Conservation (phyloP, 1,284 basidiomycete genomes). For the Pseudozyma flocculosa region DNA sequence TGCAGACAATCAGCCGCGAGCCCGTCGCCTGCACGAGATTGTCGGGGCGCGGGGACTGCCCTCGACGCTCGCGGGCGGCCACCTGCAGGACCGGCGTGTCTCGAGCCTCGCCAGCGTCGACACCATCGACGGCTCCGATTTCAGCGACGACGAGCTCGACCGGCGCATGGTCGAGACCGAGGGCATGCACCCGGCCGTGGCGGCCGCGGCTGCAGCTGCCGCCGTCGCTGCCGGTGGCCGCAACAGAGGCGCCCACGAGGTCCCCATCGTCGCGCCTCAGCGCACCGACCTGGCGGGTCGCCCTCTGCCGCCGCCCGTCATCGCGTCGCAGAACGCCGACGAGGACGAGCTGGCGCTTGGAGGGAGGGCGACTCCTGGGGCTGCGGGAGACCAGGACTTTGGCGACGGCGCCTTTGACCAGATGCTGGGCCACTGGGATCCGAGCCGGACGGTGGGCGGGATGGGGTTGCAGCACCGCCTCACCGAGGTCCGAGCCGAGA, state of each 20-base stretch:
- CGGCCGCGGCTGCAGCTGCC: slow-evolving; percentile 18
- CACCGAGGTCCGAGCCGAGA: slow-evolving; percentile 22
- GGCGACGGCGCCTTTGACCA: slow-evolving; percentile 47
- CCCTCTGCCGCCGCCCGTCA: slow-evolving; percentile 51
- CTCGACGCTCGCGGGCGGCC: slow-evolving; percentile 19
- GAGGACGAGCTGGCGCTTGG: slow-evolving; percentile 37
- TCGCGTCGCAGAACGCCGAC: slow-evolving; percentile 39
- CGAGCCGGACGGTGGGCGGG: slow-evolving; percentile 15
- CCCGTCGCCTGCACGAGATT: too few species aligned
- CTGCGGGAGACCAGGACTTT: slow-evolving; percentile 36
- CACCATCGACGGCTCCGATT: slow-evolving; percentile 39
- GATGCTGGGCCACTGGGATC: slow-evolving; percentile 40
- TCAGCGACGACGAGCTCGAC: slow-evolving; percentile 46
- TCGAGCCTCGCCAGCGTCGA: slow-evolving; percentile 43
- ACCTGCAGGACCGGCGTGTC: slow-evolving; percentile 38
- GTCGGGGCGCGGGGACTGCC: slow-evolving; percentile 22
- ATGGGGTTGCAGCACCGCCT: slow-evolving; percentile 22
- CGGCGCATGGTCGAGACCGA: slow-evolving; percentile 29
- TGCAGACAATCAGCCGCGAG: too few species aligned
- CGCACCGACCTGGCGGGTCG: slow-evolving; percentile 43
- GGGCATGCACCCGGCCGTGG: slow-evolving; percentile 23
- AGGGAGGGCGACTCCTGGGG: slow-evolving; percentile 35
- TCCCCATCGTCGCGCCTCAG: slow-evolving; percentile 26
- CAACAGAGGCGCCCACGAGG: slow-evolving; percentile 13
- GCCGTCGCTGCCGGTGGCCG: slow-evolving; percentile 5